A percentile compares a stretch with the other conserved stretches of the same genome.
These are phyloP conservation scores for Aspergillus coremiiformis DNA, from an alignment of 495 filamentous ascomycete genomes.

Conservation along the genomic window DNA sequence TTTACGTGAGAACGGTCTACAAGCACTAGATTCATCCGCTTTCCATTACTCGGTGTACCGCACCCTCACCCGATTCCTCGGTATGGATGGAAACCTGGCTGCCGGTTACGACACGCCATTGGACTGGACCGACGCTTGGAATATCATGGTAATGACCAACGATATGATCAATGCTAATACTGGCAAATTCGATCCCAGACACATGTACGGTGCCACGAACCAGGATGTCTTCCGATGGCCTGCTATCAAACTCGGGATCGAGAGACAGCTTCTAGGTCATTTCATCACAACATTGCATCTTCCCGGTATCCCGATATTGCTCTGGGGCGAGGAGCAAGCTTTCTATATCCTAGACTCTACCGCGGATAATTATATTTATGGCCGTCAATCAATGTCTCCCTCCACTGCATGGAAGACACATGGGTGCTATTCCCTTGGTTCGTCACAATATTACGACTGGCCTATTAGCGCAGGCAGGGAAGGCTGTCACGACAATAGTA, in stretches of 20 bases:
- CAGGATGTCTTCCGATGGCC: conserved; percentile 76
- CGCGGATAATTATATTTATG: conserved; percentile 63
- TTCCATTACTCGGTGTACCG: conserved; percentile 72
- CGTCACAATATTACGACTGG: conserved; percentile 51
- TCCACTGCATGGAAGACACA: conserved; percentile 62
- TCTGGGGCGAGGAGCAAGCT: conserved; percentile 67
- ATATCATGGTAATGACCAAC: conserved; percentile 54
- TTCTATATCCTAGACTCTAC: conserved; percentile 63
- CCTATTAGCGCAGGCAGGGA: conserved; percentile 47
- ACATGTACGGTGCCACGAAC: conserved; percentile 64
- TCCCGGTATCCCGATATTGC: conserved; percentile 57
- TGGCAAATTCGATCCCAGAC: conserved; percentile 60
- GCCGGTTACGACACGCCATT: conserved; percentile 53
- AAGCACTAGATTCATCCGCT: conserved; percentile 57
- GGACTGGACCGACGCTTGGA: conserved; percentile 58
- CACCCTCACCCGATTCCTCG: conserved; percentile 57
- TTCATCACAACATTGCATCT: conserved; percentile 60
- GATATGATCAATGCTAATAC: conserved; percentile 60
- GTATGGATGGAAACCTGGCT: conserved; percentile 55
- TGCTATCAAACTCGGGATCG: conserved; percentile 52
- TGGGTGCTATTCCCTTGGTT: conserved; percentile 55
- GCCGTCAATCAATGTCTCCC: conserved; percentile 60
- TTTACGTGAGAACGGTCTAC: conserved; percentile 48
- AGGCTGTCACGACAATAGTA: conserved; percentile 53
- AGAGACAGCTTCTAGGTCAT: conserved; percentile 53